A percentile compares a stretch with the other conserved stretches of the same genome.
phyloP scores from a whole-genome alignment of 2,329 filamentous ascomycete genomes.

The Pseudogymnoascus sp. region DNA sequence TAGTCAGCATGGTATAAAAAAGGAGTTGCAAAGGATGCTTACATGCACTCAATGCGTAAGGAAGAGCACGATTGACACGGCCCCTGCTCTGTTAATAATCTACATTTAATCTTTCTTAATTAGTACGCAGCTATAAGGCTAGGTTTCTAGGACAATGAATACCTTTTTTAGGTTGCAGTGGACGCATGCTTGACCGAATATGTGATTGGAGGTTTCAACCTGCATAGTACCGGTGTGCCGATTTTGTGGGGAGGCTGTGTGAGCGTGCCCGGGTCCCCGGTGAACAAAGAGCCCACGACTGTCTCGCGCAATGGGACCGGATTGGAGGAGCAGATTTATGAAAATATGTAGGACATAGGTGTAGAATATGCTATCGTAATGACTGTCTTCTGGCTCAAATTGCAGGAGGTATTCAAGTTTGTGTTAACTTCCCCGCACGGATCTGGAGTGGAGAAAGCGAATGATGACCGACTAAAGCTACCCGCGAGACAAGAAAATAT shows the following conservation, averaged over 20 bases:
- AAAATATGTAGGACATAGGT: not conserved
- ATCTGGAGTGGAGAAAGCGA: not conserved
- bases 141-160: not conserved
- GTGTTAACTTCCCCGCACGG: not conserved
- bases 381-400: not conserved
- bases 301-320: not conserved
- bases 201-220: not conserved
- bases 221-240: not conserved
- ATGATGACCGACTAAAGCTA: not conserved
- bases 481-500: not conserved
- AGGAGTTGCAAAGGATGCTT: not conserved
- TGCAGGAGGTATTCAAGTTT: not conserved
- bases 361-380: not conserved
- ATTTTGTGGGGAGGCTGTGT: not conserved
- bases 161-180: constrained; percentile 28
- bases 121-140: not conserved
- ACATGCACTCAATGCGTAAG: constrained; percentile 10
- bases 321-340: not conserved
- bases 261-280: not conserved
- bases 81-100: constrained; percentile 19
- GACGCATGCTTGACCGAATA: constrained; percentile 22
- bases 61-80: constrained; percentile 15
- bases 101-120: constrained; percentile 23
- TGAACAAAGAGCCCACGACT: not conserved
- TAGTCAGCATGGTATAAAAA: not conserved